phyloP scores from a whole-genome alignment of 2,329 filamentous ascomycete species.

The Colletotrichum sp. region DNA sequence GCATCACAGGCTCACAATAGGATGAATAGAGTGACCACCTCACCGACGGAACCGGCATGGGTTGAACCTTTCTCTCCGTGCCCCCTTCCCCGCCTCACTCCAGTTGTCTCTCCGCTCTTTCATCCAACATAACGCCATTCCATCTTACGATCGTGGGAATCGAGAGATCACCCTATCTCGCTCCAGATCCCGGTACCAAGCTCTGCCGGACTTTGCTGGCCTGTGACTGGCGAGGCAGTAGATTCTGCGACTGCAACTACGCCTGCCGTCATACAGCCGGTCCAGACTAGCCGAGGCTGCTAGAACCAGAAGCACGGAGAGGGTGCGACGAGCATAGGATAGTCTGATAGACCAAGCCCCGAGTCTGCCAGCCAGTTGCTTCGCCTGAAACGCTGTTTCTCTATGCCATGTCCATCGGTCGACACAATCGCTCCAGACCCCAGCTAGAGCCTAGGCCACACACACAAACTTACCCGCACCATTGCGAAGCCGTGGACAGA shows the following conservation, averaged over 20 bases:
- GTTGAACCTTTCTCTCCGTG: background rate
- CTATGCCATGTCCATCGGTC: background rate
- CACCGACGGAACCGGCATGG: background rate
- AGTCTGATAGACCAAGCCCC: background rate
- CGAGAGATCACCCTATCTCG: background rate
- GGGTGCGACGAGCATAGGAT: background rate
- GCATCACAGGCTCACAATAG: background rate
- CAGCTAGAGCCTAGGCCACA: background rate
- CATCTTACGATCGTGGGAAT: constrained; percentile 1
- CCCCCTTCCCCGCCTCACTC: background rate
- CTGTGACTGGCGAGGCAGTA: background rate
- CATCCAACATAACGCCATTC: background rate
- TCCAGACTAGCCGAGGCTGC: background rate
- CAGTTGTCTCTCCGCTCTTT: background rate
- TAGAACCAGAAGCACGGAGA: background rate
- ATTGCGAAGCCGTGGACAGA: background rate
- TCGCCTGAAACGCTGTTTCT: background rate
- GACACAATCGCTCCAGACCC: background rate
- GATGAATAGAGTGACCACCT: background rate
- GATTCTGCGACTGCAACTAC: background rate
- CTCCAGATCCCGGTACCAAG: background rate
- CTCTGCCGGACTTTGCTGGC: background rate
- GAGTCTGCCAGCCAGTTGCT: background rate
- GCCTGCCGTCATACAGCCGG: background rate
- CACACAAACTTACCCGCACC: background rate